A percentile compares a stretch with the other conserved stretches of the same genome.
These are phyloP conservation scores for Lepidium africanum DNA, from an alignment of 345 rosid genomes.

Conservation along the genomic window DNA sequence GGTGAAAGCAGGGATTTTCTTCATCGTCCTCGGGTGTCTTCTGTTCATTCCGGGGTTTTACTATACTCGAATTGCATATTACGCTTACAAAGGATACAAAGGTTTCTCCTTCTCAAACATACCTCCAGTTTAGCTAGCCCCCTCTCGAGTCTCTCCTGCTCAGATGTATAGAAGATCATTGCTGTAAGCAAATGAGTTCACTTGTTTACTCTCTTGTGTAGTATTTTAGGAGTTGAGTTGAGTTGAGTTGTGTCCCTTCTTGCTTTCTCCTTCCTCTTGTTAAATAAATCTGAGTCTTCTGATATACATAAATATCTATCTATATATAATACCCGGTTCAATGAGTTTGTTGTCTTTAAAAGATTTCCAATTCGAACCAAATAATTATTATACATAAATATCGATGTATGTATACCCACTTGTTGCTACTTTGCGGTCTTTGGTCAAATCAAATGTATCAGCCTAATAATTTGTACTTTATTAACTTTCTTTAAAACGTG, in stretches of 20 bases:
- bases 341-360: not conserved
- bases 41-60: slow-evolving; percentile 92
- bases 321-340: not conserved
- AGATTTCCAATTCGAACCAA: not conserved
- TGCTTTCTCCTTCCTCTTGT: slow-evolving; percentile 4
- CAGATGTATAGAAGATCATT: slow-evolving; percentile 19
- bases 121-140: slow-evolving; percentile 65
- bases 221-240: slow-evolving; percentile 5
- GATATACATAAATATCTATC: not conserved
- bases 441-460: not conserved
- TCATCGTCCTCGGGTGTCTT: slow-evolving; percentile 67
- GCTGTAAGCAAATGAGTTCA: not conserved
- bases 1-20: slow-evolving; percentile 68
- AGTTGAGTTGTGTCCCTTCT: not conserved
- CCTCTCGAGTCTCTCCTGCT: not conserved
- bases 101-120: slow-evolving; percentile 95
- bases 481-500: not conserved
- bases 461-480: not conserved
- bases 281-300: slow-evolving; percentile 8
- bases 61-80: slow-evolving; percentile 86
- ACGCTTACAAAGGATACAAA: slow-evolving; percentile 91
- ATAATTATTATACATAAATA: not conserved
- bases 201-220: slow-evolving; percentile 17
- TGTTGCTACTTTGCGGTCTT: too few relatives aligned
- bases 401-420: too few relatives aligned